phyloP scores from a whole-genome alignment of 2,329 filamentous ascomycete genomes.

The Rhinocladiella mackenziei region DNA sequence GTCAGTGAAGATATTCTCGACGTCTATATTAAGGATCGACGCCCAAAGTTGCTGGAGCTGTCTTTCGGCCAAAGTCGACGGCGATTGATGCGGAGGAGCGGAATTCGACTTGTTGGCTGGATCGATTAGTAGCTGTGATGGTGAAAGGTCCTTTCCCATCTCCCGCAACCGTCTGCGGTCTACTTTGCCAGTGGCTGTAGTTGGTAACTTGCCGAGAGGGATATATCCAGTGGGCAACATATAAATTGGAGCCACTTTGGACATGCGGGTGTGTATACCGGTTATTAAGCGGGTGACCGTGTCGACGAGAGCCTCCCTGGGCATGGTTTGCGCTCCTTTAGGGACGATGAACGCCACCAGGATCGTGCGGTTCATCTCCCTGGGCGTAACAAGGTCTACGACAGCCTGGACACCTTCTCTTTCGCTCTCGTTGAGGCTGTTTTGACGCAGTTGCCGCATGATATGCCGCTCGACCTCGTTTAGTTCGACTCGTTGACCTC shows the following conservation, averaged over 20 bases:
- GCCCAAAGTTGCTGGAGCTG: not conserved
- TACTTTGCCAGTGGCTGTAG: not conserved
- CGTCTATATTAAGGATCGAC: not conserved
- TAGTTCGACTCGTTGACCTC: constrained; percentile 32
- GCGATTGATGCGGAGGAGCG: too few relatives aligned
- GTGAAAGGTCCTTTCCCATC: not conserved
- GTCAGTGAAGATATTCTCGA: not conserved
- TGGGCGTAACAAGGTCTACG: not conserved
- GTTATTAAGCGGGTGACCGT: not conserved
- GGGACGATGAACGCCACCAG: not conserved
- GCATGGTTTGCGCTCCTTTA: not conserved
- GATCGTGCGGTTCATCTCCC: not conserved
- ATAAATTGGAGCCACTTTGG: not conserved
- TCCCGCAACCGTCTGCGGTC: not conserved
- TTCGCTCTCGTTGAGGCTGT: too few relatives aligned
- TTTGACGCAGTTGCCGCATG: not conserved
- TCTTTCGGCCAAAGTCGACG: not conserved
- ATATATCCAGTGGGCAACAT: not conserved
- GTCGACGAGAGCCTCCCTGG: not conserved
- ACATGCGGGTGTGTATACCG: not conserved
- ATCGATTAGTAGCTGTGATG: not conserved
- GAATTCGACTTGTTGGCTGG: too few relatives aligned
- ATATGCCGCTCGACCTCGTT: constrained; percentile 33
- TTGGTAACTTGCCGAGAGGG: not conserved
- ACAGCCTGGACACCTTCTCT: not conserved